Evolutionary conservation across 1,284 basidiomycete species (phyloP).

Genomic region (Sanguinoderma infundibulare): DNA sequence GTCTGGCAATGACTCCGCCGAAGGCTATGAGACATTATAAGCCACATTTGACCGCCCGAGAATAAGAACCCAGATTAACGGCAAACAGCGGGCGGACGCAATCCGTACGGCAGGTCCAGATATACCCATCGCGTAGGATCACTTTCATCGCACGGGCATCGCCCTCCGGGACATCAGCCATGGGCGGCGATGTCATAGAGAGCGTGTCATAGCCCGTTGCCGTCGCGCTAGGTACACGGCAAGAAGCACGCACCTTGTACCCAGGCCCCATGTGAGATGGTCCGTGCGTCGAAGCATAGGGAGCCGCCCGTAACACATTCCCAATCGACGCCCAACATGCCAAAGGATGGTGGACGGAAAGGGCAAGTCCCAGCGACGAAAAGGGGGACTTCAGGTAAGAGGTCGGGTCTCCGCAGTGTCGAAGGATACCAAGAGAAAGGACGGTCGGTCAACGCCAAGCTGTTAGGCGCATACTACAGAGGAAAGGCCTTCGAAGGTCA

Average conservation of each 20-base stretch:
- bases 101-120: not conserved
- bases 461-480: too few species aligned
- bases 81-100: not conserved
- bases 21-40: not conserved
- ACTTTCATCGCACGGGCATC: not conserved
- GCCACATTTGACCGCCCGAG: not conserved
- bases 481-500: too few species aligned
- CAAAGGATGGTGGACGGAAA: not conserved
- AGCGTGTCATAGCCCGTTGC: not conserved
- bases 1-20: not conserved
- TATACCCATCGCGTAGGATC: not conserved
- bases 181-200: not conserved
- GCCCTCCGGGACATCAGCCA: not conserved
- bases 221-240: not conserved
- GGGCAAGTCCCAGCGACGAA: not conserved
- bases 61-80: not conserved
- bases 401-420: too few species aligned
- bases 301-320: not conserved
- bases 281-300: not conserved
- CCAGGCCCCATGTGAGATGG: not conserved
- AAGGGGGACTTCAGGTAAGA: not conserved
- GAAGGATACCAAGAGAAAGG: not conserved
- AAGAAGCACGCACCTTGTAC: not conserved
- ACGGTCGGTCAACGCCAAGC: too few species aligned
- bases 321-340: not conserved